These are phyloP conservation scores for Danielia oregonensis DNA, from an alignment of 805 yeast genomes.

Conservation along the genomic window DNA sequence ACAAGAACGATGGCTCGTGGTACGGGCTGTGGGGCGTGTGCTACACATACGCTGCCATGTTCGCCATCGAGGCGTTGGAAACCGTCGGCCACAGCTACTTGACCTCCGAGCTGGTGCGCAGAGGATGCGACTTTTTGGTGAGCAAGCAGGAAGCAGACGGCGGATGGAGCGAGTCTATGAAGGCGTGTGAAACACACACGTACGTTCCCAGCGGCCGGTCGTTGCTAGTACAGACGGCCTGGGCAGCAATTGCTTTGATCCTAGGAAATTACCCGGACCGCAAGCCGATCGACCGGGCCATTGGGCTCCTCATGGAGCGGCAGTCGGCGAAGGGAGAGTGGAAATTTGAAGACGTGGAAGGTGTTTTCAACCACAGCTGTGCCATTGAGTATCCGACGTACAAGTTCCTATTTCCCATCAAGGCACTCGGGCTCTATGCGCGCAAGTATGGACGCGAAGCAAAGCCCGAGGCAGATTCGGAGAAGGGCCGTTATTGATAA, in stretches of 20 bases:
- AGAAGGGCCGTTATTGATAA: no score
- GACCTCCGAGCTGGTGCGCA: constrained; percentile 57
- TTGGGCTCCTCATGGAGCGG: constrained; percentile 56
- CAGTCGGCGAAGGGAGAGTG: constrained; percentile 82
- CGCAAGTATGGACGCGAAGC: constrained; percentile 26
- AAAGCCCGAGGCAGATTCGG: constrained; percentile 4
- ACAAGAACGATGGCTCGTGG: constrained; percentile 81
- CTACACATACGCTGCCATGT: constrained; percentile 94
- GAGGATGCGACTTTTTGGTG: constrained; percentile 83
- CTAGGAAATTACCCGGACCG: constrained; percentile 77
- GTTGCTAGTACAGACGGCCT: constrained; percentile 83
- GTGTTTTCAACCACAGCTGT: constrained; percentile 88
- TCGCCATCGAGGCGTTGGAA: constrained; percentile 88
- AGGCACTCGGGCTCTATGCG: constrained; percentile 78
- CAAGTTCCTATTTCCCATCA: constrained; percentile 82
- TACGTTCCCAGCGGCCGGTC: constrained; percentile 67
- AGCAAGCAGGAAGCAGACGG: constrained; percentile 80
- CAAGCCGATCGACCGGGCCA: constrained; percentile 58
- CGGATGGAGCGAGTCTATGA: constrained; percentile 97
- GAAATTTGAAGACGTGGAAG: constrained; percentile 82
- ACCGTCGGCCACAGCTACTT: constrained; percentile 62
- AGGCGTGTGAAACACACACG: constrained; percentile 75
- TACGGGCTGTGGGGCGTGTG: constrained; percentile 99
- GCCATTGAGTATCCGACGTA: constrained; percentile 96
- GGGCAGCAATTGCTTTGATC: constrained; percentile 83